Base-by-base conservation (phyloP, 1,284 basidiomycete species). In the Sporisorium reilianum region DNA sequence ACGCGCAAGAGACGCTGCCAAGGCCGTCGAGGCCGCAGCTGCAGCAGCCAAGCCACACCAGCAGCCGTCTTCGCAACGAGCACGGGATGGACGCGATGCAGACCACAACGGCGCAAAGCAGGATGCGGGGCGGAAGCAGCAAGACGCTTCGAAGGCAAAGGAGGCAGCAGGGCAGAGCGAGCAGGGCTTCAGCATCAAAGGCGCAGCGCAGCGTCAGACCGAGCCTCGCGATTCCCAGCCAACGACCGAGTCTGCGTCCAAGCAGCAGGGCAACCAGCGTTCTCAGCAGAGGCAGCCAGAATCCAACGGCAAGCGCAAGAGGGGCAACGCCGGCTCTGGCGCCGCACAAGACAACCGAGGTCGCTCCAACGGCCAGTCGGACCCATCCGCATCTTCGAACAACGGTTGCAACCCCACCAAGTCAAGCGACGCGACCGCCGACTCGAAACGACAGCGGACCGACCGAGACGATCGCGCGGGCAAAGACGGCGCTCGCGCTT, bases 171-270 rank as follows among this genome's bases (percentile, higher is more conserved):
- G 34, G 20, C 50, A 44, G 30, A 34, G 52, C 8, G 36, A 54
- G 11, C 70, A 73, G 20, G 70, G 70, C 0, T 53, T 73, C 26
- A 73, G 70, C 53, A 73, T 73, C 61, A 73, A 73, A 32, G 70
- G 70, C 9, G 38, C 60, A 18, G 70, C 70, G 10, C 70, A 68
- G 61, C 64, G 70, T 5, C 57, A 55, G 14, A 34, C 55, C 2
- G 62, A 62, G 22, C 57, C 67, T 5, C 25, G 23, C 4, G 44
- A 44, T 18, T 23, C 64, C 30, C 53, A 60, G 25, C 16, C 49
- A 3, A 40, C 25, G 3, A 45, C 46, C 10, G 58, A 28, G 2
- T 28, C 11, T 8, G n/a, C 40, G 6, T 38, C 50, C 36, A 51
- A 38, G 22, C 28, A 59, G 57, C 28, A 41, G 25, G 25, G 16